A percentile compares a stretch with the other conserved stretches of the same genome.
Conservation (phyloP, 2,329 filamentous ascomycete species). For the Claviceps monticola region DNA sequence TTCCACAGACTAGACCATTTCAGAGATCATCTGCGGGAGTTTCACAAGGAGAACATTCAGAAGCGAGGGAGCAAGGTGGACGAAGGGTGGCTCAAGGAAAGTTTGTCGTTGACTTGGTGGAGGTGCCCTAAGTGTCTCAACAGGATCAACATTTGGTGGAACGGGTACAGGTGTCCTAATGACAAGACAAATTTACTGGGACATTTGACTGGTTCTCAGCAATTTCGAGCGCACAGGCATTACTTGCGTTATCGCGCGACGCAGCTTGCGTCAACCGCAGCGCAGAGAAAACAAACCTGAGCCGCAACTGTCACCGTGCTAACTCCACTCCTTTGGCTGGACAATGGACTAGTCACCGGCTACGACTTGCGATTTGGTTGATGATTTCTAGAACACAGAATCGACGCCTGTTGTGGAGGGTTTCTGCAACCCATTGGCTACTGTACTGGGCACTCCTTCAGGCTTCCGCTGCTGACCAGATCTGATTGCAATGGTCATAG, state of each 20-base stretch:
- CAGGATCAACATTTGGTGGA: slow-evolving; percentile 26
- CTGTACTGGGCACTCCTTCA: no score
- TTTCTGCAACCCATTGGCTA: not conserved
- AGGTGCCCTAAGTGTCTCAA: slow-evolving; percentile 38
- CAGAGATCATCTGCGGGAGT: slow-evolving; percentile 41
- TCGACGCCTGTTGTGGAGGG: not conserved
- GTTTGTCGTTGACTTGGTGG: slow-evolving; percentile 33
- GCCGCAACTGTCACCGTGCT: no score
- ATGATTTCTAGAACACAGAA: not conserved
- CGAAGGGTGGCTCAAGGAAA: slow-evolving; percentile 25
- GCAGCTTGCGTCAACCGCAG: not conserved
- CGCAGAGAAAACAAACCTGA: no score
- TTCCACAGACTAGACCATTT: slow-evolving; percentile 43
- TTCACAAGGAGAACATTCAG: slow-evolving; percentile 39
- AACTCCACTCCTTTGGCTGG: not conserved
- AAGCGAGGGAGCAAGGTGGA: slow-evolving; percentile 27
- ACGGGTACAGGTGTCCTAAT: slow-evolving; percentile 30
- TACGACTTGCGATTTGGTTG: not conserved
- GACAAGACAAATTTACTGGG: slow-evolving; percentile 24
- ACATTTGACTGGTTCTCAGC: not conserved
- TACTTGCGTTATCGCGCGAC: not conserved
- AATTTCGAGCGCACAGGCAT: no score
- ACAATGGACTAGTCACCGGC: not conserved
- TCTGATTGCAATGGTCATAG: no score
- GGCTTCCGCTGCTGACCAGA: no score